phyloP scores from a whole-genome alignment of 306 rosid species.

The Senna siamea region DNA sequence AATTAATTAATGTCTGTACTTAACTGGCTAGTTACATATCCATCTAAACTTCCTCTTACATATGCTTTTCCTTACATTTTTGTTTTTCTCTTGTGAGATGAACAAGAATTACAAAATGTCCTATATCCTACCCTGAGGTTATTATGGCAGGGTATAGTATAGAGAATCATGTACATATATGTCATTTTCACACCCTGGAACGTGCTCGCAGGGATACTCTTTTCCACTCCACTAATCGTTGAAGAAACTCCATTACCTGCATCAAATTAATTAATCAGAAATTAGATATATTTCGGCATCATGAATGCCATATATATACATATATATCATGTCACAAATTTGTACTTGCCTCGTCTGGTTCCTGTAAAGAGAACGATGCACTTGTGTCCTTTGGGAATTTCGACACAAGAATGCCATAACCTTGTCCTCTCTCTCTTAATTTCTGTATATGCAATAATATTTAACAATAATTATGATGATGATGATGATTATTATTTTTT shows the following conservation, averaged over 20 bases:
- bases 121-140: constrained; percentile 41
- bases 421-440: constrained; percentile 82
- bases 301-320: no score
- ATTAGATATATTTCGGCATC: no score
- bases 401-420: constrained; percentile 90
- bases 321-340: not conserved
- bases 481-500: no score
- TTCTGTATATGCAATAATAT: constrained; percentile 41
- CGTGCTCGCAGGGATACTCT: constrained; percentile 40
- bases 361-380: constrained; percentile 82
- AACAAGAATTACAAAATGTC: constrained; percentile 38
- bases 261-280: no score
- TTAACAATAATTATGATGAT: no score
- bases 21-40: constrained; percentile 32
- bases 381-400: constrained; percentile 85
- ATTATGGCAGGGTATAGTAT: constrained; percentile 35
- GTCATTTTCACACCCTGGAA: constrained; percentile 43
- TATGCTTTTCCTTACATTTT: constrained; percentile 30
- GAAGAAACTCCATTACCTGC: constrained; percentile 74
- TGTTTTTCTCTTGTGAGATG: constrained; percentile 16
- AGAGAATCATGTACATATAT: constrained; percentile 24
- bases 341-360: constrained; percentile 79
- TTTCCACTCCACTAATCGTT: constrained; percentile 70
- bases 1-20: constrained; percentile 10
- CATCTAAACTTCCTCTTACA: constrained; percentile 14